phyloP scores from a whole-genome alignment of 345 rosid species.

The Excoecaria cochinchinensis region DNA sequence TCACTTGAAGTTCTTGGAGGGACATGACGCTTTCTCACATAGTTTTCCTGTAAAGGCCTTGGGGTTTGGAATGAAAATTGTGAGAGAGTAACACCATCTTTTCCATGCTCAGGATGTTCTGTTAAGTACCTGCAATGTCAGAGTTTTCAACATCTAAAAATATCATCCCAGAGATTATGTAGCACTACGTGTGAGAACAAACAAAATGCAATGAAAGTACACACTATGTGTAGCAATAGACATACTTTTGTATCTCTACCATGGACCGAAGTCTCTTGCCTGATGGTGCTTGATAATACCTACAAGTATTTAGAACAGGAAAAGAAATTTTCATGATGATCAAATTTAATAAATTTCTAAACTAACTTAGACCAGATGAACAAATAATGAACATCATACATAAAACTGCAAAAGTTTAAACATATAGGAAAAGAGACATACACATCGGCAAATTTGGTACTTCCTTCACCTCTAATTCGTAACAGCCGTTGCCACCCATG shows the following conservation, averaged over 20 bases:
- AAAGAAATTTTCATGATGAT: background rate
- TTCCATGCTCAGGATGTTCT: constrained; percentile 51
- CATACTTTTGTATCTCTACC: constrained; percentile 82
- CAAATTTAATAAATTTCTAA: background rate
- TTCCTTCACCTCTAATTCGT: constrained; percentile 77
- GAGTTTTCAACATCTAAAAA: constrained; percentile 6
- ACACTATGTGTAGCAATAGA: background rate
- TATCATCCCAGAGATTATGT: background rate
- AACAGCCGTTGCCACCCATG: constrained; percentile 82
- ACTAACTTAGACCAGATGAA: background rate
- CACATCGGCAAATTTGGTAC: constrained; percentile 92
- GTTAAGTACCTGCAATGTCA: constrained; percentile 49
- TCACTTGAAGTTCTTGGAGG: constrained; percentile 31
- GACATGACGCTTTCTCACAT: constrained; percentile 63
- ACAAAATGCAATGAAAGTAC: background rate
- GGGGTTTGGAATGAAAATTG: constrained; percentile 77
- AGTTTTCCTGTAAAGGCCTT: constrained; percentile 60
- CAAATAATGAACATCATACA: background rate
- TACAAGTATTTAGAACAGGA: constrained; percentile 31
- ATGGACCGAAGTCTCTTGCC: constrained; percentile 89
- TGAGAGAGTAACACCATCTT: constrained; percentile 47
- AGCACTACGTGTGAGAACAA: background rate
- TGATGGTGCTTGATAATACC: constrained; percentile 80
- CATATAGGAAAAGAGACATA: constrained; percentile 39
- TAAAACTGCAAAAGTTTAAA: background rate